Evolutionary conservation across 345 rosid species (phyloP).

Genomic region (Tarenaya hassleriana): DNA sequence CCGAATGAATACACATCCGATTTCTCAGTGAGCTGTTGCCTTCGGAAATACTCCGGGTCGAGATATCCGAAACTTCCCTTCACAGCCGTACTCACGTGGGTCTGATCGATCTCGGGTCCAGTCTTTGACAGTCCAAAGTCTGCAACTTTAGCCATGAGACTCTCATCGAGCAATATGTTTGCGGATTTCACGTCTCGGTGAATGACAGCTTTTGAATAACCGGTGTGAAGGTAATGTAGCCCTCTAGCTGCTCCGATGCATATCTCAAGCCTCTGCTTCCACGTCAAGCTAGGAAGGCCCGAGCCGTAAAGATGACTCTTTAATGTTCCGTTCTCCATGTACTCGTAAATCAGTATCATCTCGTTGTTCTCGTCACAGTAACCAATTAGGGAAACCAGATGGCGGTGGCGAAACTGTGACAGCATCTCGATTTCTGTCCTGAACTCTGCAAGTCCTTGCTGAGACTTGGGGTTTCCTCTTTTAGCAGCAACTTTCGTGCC

Average conservation of each 20-base stretch:
- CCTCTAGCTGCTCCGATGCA: constrained; percentile 44
- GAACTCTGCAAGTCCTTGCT: constrained; percentile 46
- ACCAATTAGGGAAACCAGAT: constrained; percentile 48
- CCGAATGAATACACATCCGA: constrained; percentile 45
- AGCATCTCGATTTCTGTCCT: constrained; percentile 49
- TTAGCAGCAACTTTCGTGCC: constrained; percentile 47
- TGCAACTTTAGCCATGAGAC: constrained; percentile 40
- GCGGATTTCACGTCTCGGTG: constrained; percentile 43
- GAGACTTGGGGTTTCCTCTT: constrained; percentile 42
- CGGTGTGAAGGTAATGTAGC: constrained; percentile 41
- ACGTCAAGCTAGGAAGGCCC: constrained; percentile 28
- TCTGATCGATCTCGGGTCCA: constrained; percentile 38
- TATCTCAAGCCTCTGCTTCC: constrained; percentile 40
- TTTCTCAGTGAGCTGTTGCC: constrained; percentile 41
- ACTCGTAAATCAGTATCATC: constrained; percentile 48
- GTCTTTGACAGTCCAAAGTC: constrained; percentile 42
- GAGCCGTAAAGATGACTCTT: constrained; percentile 38
- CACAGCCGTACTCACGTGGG: constrained; percentile 41
- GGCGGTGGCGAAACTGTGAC: constrained; percentile 44
- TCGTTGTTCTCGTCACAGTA: constrained; percentile 42
- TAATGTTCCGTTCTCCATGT: constrained; percentile 41
- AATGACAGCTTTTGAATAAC: constrained; percentile 35
- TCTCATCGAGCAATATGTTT: constrained; percentile 38
- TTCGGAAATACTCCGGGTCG: constrained; percentile 39
- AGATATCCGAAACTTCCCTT: constrained; percentile 44